Evolutionary conservation across 1,284 basidiomycete genomes (phyloP).

Genomic region (Bjerkandera adusta): DNA sequence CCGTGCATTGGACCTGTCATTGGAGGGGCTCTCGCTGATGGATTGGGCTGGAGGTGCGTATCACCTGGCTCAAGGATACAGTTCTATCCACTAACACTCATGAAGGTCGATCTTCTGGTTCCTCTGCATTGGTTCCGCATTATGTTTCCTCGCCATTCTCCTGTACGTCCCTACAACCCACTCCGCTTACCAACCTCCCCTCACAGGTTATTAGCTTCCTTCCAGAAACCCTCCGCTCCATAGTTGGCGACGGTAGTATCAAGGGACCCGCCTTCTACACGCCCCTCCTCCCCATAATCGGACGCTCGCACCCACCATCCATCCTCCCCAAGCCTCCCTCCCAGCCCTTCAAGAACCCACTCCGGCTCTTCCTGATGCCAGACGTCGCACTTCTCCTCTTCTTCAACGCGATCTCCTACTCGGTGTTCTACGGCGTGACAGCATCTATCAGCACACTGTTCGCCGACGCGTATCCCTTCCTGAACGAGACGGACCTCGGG

Average conservation of each 20-base stretch:
- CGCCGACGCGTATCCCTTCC: conserved; percentile 51
- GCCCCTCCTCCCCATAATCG: conserved; percentile 56
- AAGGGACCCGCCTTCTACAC: conserved; percentile 44
- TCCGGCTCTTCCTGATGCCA: conserved; percentile 53
- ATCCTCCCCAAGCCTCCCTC: conserved; percentile 28
- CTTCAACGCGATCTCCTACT: conserved; percentile 56
- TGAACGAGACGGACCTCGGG: conserved; percentile 63
- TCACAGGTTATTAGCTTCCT: conserved; percentile 32
- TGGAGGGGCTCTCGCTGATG: conserved; percentile 56
- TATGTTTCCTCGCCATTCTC: conserved; percentile 52
- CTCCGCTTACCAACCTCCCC: not conserved
- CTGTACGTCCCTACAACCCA: conserved; percentile 39
- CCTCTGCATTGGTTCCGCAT: conserved; percentile 56
- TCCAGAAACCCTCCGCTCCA: conserved; percentile 50
- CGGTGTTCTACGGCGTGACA: conserved; percentile 64
- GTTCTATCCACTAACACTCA: not conserved
- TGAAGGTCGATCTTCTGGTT: conserved; percentile 79
- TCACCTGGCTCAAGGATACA: not conserved
- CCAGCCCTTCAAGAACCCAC: conserved; percentile 50
- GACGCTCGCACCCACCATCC: conserved; percentile 29
- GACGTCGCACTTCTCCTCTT: conserved; percentile 65
- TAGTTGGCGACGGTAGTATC: conserved; percentile 60
- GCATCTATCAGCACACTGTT: conserved; percentile 68
- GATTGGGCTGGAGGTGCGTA: conserved; percentile 64
- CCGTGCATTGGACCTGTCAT: conserved; percentile 44